These are phyloP conservation scores for Trichosanthes truncata DNA, from an alignment of 306 rosid species.

Conservation along the genomic window DNA sequence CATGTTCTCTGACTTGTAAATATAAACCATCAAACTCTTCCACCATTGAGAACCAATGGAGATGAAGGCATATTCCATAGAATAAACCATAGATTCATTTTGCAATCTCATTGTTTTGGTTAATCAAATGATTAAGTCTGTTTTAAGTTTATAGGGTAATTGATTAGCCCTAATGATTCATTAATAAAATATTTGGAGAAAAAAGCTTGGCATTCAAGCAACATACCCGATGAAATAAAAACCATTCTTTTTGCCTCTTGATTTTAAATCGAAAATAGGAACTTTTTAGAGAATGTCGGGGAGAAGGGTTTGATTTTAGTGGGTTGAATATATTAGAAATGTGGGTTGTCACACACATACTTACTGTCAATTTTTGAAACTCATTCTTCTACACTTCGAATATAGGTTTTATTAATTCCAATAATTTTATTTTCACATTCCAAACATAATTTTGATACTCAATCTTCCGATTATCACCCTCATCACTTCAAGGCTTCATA, in stretches of 20 bases:
- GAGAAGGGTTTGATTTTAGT: not conserved
- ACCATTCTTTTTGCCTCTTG: not conserved
- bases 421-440: not conserved
- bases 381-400: not conserved
- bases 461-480: too few species aligned
- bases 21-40: constrained; percentile 7
- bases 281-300: not conserved
- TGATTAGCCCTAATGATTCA: not conserved
- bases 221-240: not conserved
- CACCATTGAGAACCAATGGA: not conserved
- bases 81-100: constrained; percentile 4
- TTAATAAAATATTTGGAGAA: not conserved
- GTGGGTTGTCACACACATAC: not conserved
- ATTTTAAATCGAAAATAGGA: not conserved
- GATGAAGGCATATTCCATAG: constrained; percentile 11
- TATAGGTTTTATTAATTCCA: not conserved
- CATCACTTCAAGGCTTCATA: too few species aligned
- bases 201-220: not conserved
- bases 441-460: not conserved
- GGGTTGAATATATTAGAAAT: not conserved
- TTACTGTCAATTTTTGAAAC: too few species aligned
- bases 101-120: not conserved
- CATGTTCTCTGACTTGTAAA: not conserved
- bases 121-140: not conserved
- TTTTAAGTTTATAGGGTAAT: not conserved